Base-by-base conservation (phyloP, 2,329 filamentous ascomycete genomes). In the Graphilbum sp. region DNA sequence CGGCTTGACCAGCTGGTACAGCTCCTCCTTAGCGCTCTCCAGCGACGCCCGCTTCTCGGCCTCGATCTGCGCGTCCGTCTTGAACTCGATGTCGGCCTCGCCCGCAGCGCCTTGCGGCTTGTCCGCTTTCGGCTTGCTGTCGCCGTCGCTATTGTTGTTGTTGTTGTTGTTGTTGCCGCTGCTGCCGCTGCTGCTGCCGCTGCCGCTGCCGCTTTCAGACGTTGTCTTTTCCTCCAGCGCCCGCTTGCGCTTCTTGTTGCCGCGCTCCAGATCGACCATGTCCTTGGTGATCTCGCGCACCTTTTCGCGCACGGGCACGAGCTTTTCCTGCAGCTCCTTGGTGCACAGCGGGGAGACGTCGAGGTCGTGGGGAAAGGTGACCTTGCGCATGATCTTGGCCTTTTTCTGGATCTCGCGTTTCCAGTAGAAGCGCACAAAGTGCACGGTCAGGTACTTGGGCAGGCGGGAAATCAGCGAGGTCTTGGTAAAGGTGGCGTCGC, bases 361-460 rank as follows among this genome's bases (percentile, higher is more conserved):
- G 25, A 98, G 66, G 59, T 98, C 90, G 36, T 83, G 77, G 7
- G 88, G 88, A 55, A 98, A 98, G 0, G 85, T 88, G 41, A 98
- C 90, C 62, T 96, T 98, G 55, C 87, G 83, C 83, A 98, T 88
- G 50, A 98, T 98, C 69, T 98, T 98, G 47, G 88, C 87, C 68
- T 98, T 98, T 66, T 96, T 96, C 59, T 92, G 80, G 4, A 84
- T 86, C 48, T 93, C 85, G 34, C 80, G 76, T 54, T 93, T 88
- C 90, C 90, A 98, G 64, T 88, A 95, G 63, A 98, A 98, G 46
- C 90, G 84, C 40, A 98, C 83, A 56, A 98, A 94, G 59, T 98
- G 90, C 4, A 98, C 84, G 0, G 90, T 90, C 33, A 98, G 69
- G 55, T 98, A 95, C 58, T 94, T 93, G 16, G 90, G 90, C 35